Conservation (phyloP, 2,329 filamentous ascomycete genomes). For the Calycina herbarum region DNA sequence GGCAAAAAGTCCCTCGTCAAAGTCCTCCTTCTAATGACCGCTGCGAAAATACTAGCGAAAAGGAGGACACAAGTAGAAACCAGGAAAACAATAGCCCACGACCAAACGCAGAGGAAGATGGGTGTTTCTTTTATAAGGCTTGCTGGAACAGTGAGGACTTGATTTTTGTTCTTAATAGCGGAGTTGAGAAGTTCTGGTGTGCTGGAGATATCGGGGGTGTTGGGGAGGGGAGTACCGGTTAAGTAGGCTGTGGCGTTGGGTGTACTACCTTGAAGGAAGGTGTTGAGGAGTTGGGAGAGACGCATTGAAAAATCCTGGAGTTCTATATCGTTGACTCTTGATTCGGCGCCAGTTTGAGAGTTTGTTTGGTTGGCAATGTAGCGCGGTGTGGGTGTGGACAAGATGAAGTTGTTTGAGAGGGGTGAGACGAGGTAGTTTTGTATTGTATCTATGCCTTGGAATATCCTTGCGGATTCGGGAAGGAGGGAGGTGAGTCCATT, state of each 20-base stretch:
- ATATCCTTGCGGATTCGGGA: slow-evolving; percentile 15
- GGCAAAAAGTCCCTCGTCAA: slow-evolving; percentile 20
- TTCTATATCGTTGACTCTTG: slow-evolving; percentile 19
- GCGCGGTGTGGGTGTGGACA: slow-evolving; percentile 17
- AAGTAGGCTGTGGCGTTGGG: slow-evolving; percentile 19
- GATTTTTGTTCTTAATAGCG: slow-evolving; percentile 4
- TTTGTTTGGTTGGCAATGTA: neutral
- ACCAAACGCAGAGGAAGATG: slow-evolving; percentile 12
- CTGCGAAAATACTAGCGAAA: slow-evolving; percentile 19
- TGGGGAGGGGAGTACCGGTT: slow-evolving; percentile 8
- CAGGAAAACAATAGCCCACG: slow-evolving; percentile 24
- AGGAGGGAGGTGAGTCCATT: slow-evolving; percentile 20
- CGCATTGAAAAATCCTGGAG: slow-evolving; percentile 24
- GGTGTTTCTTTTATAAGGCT: neutral
- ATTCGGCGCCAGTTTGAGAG: slow-evolving; percentile 9
- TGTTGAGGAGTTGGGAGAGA: slow-evolving; percentile 23
- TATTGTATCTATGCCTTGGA: slow-evolving; percentile 22
- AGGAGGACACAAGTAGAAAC: slow-evolving; percentile 17
- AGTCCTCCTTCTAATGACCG: slow-evolving; percentile 15
- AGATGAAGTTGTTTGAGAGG: slow-evolving; percentile 22
- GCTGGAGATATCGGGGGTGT: neutral
- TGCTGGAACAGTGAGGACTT: slow-evolving; percentile 18
- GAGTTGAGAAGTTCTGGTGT: slow-evolving; percentile 10
- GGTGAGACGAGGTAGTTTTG: slow-evolving; percentile 29
- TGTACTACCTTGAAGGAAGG: slow-evolving; percentile 21